Evolutionary conservation across 1,284 basidiomycete species (phyloP).

Genomic region (Leccinum glutinopallens): DNA sequence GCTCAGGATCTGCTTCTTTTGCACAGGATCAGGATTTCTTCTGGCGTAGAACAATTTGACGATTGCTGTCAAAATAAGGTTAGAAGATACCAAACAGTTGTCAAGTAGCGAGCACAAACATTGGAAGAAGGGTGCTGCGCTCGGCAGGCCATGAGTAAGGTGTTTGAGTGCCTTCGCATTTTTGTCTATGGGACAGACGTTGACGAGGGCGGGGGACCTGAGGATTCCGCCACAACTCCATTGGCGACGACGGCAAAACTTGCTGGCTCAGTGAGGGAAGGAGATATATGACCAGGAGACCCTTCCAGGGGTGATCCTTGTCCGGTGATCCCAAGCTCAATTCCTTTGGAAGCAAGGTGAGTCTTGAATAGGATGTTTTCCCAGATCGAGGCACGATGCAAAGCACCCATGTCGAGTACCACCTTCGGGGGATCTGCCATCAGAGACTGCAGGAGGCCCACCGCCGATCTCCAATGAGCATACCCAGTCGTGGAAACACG

Average conservation of each 20-base stretch:
- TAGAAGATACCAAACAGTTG: slow-evolving; percentile 10
- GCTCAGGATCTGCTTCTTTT: slow-evolving; percentile 77
- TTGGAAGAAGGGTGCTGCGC: slow-evolving; percentile 87
- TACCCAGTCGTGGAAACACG: slow-evolving; percentile 87
- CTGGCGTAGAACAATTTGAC: slow-evolving; percentile 88
- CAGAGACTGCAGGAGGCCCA: slow-evolving; percentile 76
- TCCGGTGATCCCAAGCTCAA: slow-evolving; percentile 43
- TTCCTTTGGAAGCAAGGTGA: slow-evolving; percentile 55
- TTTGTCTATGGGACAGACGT: slow-evolving; percentile 47
- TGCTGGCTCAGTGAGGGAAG: slow-evolving; percentile 43
- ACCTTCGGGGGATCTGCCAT: slow-evolving; percentile 69
- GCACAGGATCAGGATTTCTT: slow-evolving; percentile 72
- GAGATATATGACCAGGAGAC: slow-evolving; percentile 44
- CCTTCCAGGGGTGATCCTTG: slow-evolving; percentile 47
- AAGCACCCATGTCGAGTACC: slow-evolving; percentile 76
- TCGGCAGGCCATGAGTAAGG: slow-evolving; percentile 79
- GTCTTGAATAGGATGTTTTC: slow-evolving; percentile 82
- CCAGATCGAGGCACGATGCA: slow-evolving; percentile 87
- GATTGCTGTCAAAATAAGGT: slow-evolving; percentile 55
- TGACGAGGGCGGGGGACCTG: slow-evolving; percentile 23
- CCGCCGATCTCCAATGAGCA: slow-evolving; percentile 78
- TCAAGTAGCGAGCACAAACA: slow-evolving; percentile 48
- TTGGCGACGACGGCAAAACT: slow-evolving; percentile 38
- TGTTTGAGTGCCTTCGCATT: slow-evolving; percentile 84
- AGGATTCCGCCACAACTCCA: slow-evolving; percentile 40